Evolutionary conservation across 2,329 filamentous ascomycete species (phyloP), one percentile per base, ranked within the genome.

Genomic region (Colletotrichum sp.): DNA sequence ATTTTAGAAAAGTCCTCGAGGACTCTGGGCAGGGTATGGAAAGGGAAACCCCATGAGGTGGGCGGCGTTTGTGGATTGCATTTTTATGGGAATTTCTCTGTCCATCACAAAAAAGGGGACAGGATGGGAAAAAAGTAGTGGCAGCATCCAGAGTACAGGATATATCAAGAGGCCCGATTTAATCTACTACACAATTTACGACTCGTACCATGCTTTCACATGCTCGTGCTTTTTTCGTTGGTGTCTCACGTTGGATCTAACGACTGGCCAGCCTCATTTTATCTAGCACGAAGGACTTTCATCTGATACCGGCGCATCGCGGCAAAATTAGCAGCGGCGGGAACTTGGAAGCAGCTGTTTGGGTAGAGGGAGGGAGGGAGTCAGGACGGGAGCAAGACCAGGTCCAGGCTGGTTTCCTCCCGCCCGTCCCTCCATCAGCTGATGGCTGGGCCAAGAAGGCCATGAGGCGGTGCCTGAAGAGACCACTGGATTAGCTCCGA

Each of bases 1-100:
- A 67, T 71, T 71, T 60, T 75, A 75, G 65, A 67, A 18, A 67
- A 13, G 74, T 74, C 71, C 74, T 66, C 57, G 52, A 28, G 74
- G 76, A 77, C 67, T 32, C 28, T 28, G 30, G 63, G 43, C 39
- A 43, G n/a, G 55, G 28, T n/a, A 24, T 5, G 48, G 69, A 30
- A 55, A 34, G 21, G 48, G 28, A 26, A 26, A 64, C 8, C 48
- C 18, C 43, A 30, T 1, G 34, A 65, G n/a, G 9, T 18, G 52
- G 68, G 32, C 28, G 73, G 75, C 59, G 67, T 76, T 76, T 16
- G 7, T 6, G 60, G 64, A 2, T 10, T 24, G 16, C 24, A 2
- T 52, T 21, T 66, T 39, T 15, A 52, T 60, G 39, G 9, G 5
- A 34, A 24, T n/a, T 10, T 15, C 32, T 60, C 26, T 26, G 28